Conservation (phyloP, 495 filamentous ascomycete species). For the Geopyxis carbonaria region DNA sequence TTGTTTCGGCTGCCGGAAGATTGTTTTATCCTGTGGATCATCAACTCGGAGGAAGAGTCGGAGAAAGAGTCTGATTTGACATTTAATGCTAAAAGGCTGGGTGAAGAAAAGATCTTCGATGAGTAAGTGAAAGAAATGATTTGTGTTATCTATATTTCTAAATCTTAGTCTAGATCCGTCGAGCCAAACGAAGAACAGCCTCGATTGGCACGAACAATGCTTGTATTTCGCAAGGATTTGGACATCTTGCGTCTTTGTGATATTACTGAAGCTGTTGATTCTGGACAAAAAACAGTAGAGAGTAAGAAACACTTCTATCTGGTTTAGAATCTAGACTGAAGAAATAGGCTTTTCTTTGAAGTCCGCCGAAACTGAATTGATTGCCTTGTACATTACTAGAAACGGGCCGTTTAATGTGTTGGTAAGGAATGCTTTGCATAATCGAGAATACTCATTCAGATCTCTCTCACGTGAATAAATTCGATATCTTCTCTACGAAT, state of each 20-base stretch:
- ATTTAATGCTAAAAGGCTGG: slow-evolving; percentile 1
- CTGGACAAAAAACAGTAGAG: too few relatives aligned
- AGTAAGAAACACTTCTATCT: background rate
- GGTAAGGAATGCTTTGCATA: slow-evolving; percentile 1
- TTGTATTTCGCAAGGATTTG: slow-evolving; percentile 5
- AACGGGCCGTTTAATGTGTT: background rate
- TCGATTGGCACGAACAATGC: background rate
- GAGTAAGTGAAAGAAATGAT: too few relatives aligned
- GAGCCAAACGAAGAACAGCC: background rate
- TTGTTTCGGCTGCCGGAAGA: slow-evolving; percentile 1
- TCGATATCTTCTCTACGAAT: background rate
- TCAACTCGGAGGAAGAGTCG: background rate
- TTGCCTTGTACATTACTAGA: slow-evolving; percentile 2
- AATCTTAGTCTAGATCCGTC: background rate
- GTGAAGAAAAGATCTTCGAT: slow-evolving; percentile 4
- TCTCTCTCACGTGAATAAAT: background rate
- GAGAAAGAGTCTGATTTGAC: background rate
- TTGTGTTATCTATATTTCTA: background rate
- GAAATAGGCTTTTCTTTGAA: slow-evolving; percentile 1
- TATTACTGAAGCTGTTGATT: slow-evolving; percentile 1
- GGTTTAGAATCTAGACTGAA: background rate
- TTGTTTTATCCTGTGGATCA: slow-evolving; percentile 3
- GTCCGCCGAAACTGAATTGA: background rate
- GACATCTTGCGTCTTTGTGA: slow-evolving; percentile 1
- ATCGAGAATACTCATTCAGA: slow-evolving; percentile 1